Evolutionary conservation across 495 filamentous ascomycete genomes (phyloP).

Genomic region (Daldinia caldariorum): DNA sequence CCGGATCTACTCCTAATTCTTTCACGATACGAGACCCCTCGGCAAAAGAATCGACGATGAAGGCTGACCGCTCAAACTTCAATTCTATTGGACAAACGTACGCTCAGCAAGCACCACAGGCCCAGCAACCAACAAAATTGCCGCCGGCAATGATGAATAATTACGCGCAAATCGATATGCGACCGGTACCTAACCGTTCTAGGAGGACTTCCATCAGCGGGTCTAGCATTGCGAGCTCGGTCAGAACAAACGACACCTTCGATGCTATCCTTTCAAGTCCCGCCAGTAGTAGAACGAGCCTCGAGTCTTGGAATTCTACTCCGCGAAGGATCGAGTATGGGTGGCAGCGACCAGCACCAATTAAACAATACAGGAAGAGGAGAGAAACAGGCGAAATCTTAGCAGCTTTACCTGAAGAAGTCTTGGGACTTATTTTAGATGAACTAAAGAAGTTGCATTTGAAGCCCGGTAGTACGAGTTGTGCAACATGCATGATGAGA

Average conservation of each 20-base stretch:
- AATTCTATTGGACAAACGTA: slow-evolving; percentile 35
- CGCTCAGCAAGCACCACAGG: slow-evolving; percentile 27
- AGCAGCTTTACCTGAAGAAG: slow-evolving; percentile 65
- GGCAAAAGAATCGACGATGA: slow-evolving; percentile 11
- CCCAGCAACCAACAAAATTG: slow-evolving; percentile 30
- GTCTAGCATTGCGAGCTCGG: slow-evolving; percentile 44
- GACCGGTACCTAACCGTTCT: slow-evolving; percentile 38
- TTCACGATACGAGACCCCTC: slow-evolving; percentile 25
- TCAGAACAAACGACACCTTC: slow-evolving; percentile 44
- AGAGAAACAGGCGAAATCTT: slow-evolving; percentile 60
- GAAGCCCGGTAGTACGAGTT: slow-evolving; percentile 57
- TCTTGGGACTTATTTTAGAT: slow-evolving; percentile 63
- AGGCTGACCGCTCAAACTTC: slow-evolving; percentile 36
- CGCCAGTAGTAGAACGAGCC: slow-evolving; percentile 54
- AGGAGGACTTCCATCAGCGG: slow-evolving; percentile 36
- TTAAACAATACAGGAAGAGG: slow-evolving; percentile 51
- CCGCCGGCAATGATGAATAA: slow-evolving; percentile 44
- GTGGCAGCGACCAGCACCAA: slow-evolving; percentile 53
- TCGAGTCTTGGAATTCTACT: slow-evolving; percentile 52
- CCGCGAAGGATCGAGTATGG: slow-evolving; percentile 43
- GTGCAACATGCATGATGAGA: slow-evolving; percentile 80
- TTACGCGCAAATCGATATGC: slow-evolving; percentile 47
- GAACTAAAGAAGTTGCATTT: slow-evolving; percentile 60
- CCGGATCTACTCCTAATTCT: slow-evolving; percentile 33
- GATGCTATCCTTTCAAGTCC: slow-evolving; percentile 46